Evolutionary conservation across 208 protist species (phyloP), one percentile per base, ranked within the genome.

Genomic region (Trypanosoma cruzi): DNA sequence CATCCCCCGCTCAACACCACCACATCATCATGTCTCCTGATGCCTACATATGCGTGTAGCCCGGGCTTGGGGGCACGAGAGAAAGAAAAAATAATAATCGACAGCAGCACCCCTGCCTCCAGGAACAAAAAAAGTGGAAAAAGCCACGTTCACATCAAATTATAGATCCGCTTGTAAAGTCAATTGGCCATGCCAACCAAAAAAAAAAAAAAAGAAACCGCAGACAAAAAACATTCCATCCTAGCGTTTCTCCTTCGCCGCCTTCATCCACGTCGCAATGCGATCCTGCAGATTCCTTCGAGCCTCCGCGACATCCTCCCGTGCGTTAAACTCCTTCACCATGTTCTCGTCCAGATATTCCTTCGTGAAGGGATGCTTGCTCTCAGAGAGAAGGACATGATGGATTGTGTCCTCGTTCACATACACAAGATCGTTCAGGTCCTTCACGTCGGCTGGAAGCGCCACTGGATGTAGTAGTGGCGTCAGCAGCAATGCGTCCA

Each of bases 291-390:
- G 77, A 49, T 77, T 60, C 65, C 86, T 52, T 28, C 83, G 71
- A 11, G 83, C 85, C 28, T 72, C 71, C 31, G 44, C 64, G 16
- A 96, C 82, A 32, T 91, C 91, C 4, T 86, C 79, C 0, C 85
- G 79, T 49, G 69, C 57, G 76, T 96, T 96, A 68, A 94, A 96
- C 18, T 74, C 82, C 34, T 83, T 77, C 54, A 96, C 80, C 78
- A 92, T 84, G n/a, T 79, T 68, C 74, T 94, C 86, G 61, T 92
- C 90, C n/a, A 96, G 73, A 29, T 89, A 87, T 68, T 94, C 87
- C 37, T 96, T 96, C 16, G 88, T 96, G 73, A 93, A 96, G 0
- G 91, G 91, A 70, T 96, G 81, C 73, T 96, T 94, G 70, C 70
- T 85, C 61, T 94, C 87, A 16, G 92, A 93, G 32, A 96, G 78